Base-by-base conservation (phyloP, 2,329 filamentous ascomycete genomes). In the Pseudogymnoascus sp. region DNA sequence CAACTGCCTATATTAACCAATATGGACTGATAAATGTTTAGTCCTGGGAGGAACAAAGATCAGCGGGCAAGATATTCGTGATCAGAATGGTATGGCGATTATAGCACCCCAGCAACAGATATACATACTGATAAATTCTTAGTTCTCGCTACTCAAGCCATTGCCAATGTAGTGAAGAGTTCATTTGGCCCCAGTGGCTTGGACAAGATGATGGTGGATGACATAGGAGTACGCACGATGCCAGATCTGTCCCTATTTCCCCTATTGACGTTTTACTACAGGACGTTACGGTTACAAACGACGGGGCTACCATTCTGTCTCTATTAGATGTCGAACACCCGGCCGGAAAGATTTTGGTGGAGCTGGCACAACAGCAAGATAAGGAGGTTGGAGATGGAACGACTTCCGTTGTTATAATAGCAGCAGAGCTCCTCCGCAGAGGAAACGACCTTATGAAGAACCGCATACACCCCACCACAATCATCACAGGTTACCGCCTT, bases 171-270 rank as follows among this genome's bases (percentile, higher is more conserved):
- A 66, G 92, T 99, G 77, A 98, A 96, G 83, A 96, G 91, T 78
- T 99, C 95, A 14, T 99, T 99, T 75, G 95, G 95, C 64, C 95
- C 95, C 62, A 96, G 92, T 67, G 95, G 95, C 60, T 85, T 99
- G 70, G 95, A 99, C 77, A 99, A 99, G 85, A 99, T 99, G 95
- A 98, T 99, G 95, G 95, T 99, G 72, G 95, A 99, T 80, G 95
- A 99, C 76, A 98, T 99, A 77, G 95, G 95, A 75, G 89, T 92
- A 85, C 72, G 87, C 72, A 36, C 23, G 61, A 63, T 61, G 48
- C 23, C 28, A n/a, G 34, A 51, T 8, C 25, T 14, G 62, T 39
- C 23, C 60, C 64, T 63, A 39, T 45, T 63, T 63, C 28, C 36
- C 31, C 23, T 45, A 64, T 71, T 73, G 63, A 73, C 51, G 60